Percentiles rank a stretch among this genome's conserved stretches.
Conservation (phyloP, 2,329 filamentous ascomycete species). For the Cordyceps pruinosa region DNA sequence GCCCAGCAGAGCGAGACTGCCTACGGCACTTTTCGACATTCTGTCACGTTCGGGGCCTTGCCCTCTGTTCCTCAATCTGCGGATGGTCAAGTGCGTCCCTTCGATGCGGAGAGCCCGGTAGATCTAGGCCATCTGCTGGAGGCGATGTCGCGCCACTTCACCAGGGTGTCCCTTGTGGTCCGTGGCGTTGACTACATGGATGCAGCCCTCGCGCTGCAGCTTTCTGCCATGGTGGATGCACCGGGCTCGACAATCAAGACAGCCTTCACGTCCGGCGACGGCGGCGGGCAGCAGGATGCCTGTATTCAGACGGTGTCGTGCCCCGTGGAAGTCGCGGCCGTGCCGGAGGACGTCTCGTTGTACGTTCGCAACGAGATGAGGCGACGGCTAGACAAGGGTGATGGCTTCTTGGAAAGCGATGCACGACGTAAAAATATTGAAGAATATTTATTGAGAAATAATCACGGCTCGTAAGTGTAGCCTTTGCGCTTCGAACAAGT, state of each 20-base stretch:
- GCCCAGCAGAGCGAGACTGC: constrained; percentile 3
- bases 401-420: neutral
- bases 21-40: neutral
- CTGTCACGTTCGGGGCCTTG: neutral
- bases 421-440: neutral
- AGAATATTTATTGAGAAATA: neutral
- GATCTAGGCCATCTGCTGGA: neutral
- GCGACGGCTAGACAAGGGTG: neutral
- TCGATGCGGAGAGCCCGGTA: neutral
- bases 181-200: neutral
- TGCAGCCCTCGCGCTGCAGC: neutral
- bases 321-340: neutral
- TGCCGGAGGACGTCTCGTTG: neutral
- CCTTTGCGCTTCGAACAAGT: neutral
- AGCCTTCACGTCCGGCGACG: neutral
- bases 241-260: neutral
- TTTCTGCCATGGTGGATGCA: neutral
- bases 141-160: neutral
- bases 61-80: neutral
- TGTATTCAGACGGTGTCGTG: constrained; percentile 6
- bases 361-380: neutral
- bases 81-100: neutral
- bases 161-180: neutral
- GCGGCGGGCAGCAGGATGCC: neutral
- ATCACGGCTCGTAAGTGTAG: neutral